phyloP scores from a whole-genome alignment of 1,284 basidiomycete genomes.

The Rhodotorula sp. region DNA sequence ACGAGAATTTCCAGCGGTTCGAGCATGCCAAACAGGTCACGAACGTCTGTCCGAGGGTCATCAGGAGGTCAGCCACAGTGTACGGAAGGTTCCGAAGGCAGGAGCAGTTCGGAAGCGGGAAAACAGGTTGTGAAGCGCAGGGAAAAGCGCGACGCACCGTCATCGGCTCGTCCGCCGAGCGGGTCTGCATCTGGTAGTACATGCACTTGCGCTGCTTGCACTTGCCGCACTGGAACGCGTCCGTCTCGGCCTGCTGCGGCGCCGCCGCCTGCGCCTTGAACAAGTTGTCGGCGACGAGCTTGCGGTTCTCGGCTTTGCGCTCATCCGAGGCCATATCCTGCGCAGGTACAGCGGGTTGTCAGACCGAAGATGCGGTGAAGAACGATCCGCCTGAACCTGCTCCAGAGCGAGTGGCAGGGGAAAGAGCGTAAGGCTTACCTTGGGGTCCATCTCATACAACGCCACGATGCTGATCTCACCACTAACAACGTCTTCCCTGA shows the following conservation, averaged over 20 bases:
- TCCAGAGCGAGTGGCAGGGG: constrained; percentile 75
- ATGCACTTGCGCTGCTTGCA: constrained; percentile 83
- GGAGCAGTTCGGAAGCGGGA: not conserved
- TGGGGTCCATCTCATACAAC: constrained; percentile 49
- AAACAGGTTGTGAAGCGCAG: too few species aligned
- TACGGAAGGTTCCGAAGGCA: too few species aligned
- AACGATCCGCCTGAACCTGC: not conserved
- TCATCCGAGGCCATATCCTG: constrained; percentile 97
- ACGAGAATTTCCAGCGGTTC: constrained; percentile 70
- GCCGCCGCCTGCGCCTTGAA: constrained; percentile 89
- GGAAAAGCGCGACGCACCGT: too few species aligned
- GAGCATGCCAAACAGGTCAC: constrained; percentile 66
- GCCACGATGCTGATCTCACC: constrained; percentile 81
- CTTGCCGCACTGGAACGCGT: constrained; percentile 93
- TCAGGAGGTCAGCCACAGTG: constrained; percentile 22
- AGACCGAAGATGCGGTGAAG: too few species aligned
- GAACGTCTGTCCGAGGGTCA: constrained; percentile 57
- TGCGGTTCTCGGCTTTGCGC: constrained; percentile 75
- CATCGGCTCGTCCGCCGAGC: constrained; percentile 96
- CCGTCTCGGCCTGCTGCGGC: constrained; percentile 83
- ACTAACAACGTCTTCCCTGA: constrained; percentile 80
- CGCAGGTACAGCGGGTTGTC: not conserved
- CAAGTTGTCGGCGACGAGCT: constrained; percentile 83
- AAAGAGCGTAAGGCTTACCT: constrained; percentile 64
- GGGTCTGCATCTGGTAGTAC: constrained; percentile 87